phyloP scores from a whole-genome alignment of 2,329 filamentous ascomycete species.

The Xylariales sp. region DNA sequence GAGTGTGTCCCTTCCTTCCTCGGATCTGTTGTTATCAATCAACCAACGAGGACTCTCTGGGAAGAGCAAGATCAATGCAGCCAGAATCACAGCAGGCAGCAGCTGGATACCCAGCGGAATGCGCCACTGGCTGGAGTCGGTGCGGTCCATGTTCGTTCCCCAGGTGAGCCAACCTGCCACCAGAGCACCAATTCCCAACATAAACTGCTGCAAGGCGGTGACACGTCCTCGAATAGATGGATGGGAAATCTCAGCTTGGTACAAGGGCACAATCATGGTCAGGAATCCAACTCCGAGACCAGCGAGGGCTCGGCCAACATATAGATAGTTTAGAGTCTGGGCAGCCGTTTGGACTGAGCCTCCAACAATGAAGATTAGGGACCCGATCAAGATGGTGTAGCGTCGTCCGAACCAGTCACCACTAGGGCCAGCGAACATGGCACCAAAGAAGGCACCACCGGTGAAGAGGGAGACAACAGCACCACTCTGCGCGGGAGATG shows the following conservation, averaged over 20 bases:
- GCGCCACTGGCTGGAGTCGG: constrained; percentile 38
- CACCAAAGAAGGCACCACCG: constrained; percentile 61
- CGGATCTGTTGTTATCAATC: constrained; percentile 63
- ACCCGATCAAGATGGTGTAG: constrained; percentile 67
- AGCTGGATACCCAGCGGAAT: constrained; percentile 67
- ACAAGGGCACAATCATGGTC: constrained; percentile 50
- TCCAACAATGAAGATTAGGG: constrained; percentile 66
- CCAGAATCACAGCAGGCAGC: constrained; percentile 61
- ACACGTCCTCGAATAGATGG: constrained; percentile 73
- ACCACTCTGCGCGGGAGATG: constrained; percentile 40
- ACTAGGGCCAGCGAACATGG: constrained; percentile 50
- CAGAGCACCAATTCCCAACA: constrained; percentile 73
- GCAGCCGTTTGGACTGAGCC: constrained; percentile 72
- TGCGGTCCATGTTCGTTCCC: constrained; percentile 36
- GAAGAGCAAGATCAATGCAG: constrained; percentile 62
- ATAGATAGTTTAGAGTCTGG: constrained; percentile 53
- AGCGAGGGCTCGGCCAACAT: constrained; percentile 65
- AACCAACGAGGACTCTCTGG: constrained; percentile 73
- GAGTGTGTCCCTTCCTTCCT: constrained; percentile 62
- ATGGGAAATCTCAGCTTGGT: constrained; percentile 76
- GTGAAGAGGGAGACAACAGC: constrained; percentile 77
- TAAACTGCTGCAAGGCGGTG: constrained; percentile 75
- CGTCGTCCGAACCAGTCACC: constrained; percentile 58
- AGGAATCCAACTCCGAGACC: constrained; percentile 54
- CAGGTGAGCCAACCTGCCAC: constrained; percentile 71